Evolutionary conservation across 2,329 filamentous ascomycete genomes (phyloP).

Genomic region (Sporothrix schenckii): DNA sequence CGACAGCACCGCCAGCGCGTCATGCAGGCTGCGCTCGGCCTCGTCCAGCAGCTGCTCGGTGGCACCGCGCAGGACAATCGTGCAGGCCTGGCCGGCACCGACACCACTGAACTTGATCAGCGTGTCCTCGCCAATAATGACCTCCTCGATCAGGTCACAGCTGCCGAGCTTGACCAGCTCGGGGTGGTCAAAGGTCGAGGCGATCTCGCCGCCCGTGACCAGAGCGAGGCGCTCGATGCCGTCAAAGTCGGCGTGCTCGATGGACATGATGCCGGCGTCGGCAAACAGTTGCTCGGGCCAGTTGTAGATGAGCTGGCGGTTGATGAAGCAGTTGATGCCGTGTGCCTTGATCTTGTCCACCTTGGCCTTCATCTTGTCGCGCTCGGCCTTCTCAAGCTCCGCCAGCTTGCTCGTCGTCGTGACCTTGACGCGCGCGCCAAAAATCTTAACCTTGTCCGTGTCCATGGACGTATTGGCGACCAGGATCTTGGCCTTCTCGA

Average conservation of each 20-base stretch:
- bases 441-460: conserved; percentile 99
- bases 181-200: conserved; percentile 96
- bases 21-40: conserved; percentile 92
- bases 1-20: conserved; percentile 92
- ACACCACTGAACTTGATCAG: conserved; percentile 97
- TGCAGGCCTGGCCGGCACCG: conserved; percentile 90
- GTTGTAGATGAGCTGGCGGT: conserved; percentile 99
- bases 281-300: conserved; percentile 99
- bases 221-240: conserved; percentile 93
- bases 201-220: conserved; percentile 95
- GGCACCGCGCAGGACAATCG: conserved; percentile 91
- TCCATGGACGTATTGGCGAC: conserved; percentile 99
- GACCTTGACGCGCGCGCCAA: conserved; percentile 95
- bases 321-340: conserved; percentile 99
- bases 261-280: conserved; percentile 95
- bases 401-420: conserved; percentile 94
- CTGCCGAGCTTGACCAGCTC: conserved; percentile 95
- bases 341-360: conserved; percentile 98
- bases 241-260: conserved; percentile 98
- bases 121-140: conserved; percentile 97
- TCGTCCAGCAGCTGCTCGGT: conserved; percentile 97
- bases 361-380: conserved; percentile 99
- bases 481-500: conserved; percentile 97
- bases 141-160: conserved; percentile 94
- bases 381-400: conserved; percentile 97